Conservation (phyloP, 2,329 filamentous ascomycete species). For the Alternaria arborescens region DNA sequence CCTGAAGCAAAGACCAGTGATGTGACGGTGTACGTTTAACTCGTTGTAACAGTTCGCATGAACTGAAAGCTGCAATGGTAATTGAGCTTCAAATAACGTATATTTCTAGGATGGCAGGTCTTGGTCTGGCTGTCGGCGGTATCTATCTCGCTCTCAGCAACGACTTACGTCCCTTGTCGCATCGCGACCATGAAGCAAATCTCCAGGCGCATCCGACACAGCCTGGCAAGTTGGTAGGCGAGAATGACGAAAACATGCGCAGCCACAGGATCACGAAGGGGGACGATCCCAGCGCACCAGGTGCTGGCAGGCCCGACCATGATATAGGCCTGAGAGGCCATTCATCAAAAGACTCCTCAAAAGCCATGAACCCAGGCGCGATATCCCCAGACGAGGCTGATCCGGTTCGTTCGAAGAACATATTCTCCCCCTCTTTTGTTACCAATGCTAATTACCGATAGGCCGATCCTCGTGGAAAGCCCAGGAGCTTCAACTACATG, state of each 20-base stretch:
- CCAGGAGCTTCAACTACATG: slow-evolving; percentile 52
- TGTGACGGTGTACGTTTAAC: slow-evolving; percentile 49
- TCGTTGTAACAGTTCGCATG: not conserved
- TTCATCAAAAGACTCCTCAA: not conserved
- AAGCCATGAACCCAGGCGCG: not conserved
- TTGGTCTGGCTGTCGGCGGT: not conserved
- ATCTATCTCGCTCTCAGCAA: slow-evolving; percentile 2
- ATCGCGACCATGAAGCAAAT: not conserved
- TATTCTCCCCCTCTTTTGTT: not conserved
- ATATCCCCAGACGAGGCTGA: slow-evolving; percentile 39
- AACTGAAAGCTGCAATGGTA: not conserved
- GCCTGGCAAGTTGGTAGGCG: not conserved
- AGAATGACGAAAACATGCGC: slow-evolving; percentile 2
- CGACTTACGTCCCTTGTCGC: not conserved
- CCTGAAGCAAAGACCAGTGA: slow-evolving; percentile 47
- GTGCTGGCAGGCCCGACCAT: slow-evolving; percentile 4
- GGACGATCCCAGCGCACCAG: slow-evolving; percentile 1
- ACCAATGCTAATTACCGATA: slow-evolving; percentile 26
- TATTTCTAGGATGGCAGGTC: slow-evolving; percentile 1
- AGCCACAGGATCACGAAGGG: not conserved
- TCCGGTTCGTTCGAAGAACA: slow-evolving; percentile 27
- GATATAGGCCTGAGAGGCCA: not conserved
- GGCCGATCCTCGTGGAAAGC: slow-evolving; percentile 39
- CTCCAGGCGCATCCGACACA: not conserved
- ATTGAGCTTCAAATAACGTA: not conserved